These are phyloP conservation scores for Schoenoplectus tabernaemontani DNA, from an alignment of 202 grass and related monocot genomes.

Conservation along the genomic window DNA sequence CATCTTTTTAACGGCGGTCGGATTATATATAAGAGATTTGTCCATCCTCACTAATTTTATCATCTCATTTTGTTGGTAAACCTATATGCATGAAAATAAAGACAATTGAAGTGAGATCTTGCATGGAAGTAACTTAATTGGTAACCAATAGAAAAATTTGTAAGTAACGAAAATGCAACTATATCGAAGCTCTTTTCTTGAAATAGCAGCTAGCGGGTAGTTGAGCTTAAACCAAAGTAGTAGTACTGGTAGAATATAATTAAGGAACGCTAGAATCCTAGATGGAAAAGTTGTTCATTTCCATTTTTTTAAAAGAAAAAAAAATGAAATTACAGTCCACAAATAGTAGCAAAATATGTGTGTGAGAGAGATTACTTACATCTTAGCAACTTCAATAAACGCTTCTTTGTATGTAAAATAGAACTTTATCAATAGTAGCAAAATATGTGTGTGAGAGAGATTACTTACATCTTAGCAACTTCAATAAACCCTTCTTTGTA, in stretches of 20 bases:
- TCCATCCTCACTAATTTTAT: too few species aligned
- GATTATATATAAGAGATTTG: too few species aligned
- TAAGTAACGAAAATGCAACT: neutral
- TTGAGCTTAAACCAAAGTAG: neutral
- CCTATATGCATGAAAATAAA: too few species aligned
- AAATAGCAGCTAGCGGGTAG: neutral
- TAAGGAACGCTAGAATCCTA: neutral
- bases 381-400: too few species aligned
- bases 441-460: too few species aligned
- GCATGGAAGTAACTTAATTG: neutral
- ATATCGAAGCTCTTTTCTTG: neutral
- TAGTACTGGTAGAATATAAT: neutral
- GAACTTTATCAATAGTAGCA: too few species aligned
- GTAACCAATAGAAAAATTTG: neutral
- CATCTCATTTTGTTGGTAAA: too few species aligned
- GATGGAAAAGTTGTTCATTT: neutral
- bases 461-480: too few species aligned
- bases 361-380: too few species aligned
- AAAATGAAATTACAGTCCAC: neutral
- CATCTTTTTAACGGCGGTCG: too few species aligned
- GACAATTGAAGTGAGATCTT: neutral
- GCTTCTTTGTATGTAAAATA: too few species aligned
- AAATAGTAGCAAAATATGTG: neutral
- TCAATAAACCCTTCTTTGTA: too few species aligned
- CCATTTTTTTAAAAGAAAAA: neutral